phyloP scores from a whole-genome alignment of 1,139 yeast genomes.

The Candida sp. region DNA sequence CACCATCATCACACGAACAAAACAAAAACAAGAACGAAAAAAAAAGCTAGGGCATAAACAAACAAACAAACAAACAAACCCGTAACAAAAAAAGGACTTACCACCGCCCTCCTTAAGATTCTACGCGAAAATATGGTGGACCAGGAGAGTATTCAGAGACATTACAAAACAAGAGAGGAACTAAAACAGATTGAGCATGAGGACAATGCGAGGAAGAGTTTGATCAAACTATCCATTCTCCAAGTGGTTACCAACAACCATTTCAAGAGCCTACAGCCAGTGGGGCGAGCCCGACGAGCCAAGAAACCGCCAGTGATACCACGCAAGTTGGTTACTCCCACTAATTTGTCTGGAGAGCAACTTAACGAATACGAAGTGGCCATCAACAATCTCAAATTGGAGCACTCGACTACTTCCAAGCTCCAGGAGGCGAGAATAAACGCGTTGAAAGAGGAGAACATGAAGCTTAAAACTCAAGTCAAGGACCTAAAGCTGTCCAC shows the following conservation, averaged over 20 bases:
- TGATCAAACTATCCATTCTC: constrained; percentile 19
- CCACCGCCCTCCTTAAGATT: neutral
- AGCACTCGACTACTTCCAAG: constrained; percentile 41
- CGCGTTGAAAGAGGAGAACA: constrained; percentile 32
- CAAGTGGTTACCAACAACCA: constrained; percentile 11
- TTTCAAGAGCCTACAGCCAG: constrained; percentile 2
- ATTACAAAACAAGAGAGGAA: constrained; percentile 17
- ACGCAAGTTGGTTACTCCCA: neutral
- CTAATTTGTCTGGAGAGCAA: constrained; percentile 1
- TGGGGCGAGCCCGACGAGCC: constrained; percentile 5
- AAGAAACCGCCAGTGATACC: constrained; percentile 9
- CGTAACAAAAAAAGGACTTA: neutral
- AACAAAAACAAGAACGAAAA: neutral
- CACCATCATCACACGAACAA: neutral
- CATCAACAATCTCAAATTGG: constrained; percentile 44
- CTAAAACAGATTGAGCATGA: constrained; percentile 16
- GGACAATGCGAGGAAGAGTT: constrained; percentile 17
- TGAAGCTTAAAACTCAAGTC: constrained; percentile 18
- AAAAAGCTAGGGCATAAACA: too few relatives aligned
- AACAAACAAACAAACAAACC: neutral
- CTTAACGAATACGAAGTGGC: constrained; percentile 37
- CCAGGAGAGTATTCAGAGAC: constrained; percentile 10
- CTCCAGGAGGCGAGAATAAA: constrained; percentile 42
- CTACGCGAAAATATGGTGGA: constrained; percentile 14
- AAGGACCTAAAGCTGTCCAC: constrained; percentile 6